A percentile compares a stretch with the other conserved stretches of the same genome.
These are phyloP conservation scores for Salvia rosmarinus DNA, from an alignment of 257 asterid genomes.

Conservation along the genomic window DNA sequence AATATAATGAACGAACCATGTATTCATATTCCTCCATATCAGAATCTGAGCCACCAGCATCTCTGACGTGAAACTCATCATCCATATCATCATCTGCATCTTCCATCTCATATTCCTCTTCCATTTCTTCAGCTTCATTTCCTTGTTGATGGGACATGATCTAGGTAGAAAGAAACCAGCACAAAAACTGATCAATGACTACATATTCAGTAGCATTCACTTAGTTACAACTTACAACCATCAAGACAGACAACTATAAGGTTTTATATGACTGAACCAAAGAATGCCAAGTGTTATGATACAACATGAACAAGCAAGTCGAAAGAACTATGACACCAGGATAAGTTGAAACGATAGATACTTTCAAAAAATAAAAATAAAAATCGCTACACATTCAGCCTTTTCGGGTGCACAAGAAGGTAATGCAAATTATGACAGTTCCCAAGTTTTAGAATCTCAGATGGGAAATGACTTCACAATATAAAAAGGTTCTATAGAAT, in stretches of 20 bases:
- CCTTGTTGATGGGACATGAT: conserved; percentile 68
- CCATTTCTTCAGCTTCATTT: conserved; percentile 74
- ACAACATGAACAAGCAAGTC: conserved; percentile 8
- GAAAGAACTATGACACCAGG: neutral
- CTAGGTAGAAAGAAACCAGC: conserved; percentile 42
- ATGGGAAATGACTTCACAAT: neutral
- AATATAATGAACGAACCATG: conserved; percentile 54
- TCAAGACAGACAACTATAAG: neutral
- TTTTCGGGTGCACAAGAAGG: neutral
- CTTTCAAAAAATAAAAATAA: too few species aligned
- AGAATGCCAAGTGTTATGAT: neutral
- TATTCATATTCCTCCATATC: conserved; percentile 77
- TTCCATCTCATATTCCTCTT: conserved; percentile 84
- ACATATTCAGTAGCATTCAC: neutral
- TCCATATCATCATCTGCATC: conserved; percentile 74
- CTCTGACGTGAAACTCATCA: conserved; percentile 59
- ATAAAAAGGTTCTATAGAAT: neutral
- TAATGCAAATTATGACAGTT: neutral
- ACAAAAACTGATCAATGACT: conserved; percentile 5
- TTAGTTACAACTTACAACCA: neutral
- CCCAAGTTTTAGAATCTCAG: neutral
- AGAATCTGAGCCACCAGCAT: conserved; percentile 73
- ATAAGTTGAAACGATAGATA: neutral
- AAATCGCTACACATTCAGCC: neutral
- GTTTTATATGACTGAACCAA: neutral